Evolutionary conservation across 495 filamentous ascomycete species (phyloP).

Genomic region (Talaromyces borbonicus): DNA sequence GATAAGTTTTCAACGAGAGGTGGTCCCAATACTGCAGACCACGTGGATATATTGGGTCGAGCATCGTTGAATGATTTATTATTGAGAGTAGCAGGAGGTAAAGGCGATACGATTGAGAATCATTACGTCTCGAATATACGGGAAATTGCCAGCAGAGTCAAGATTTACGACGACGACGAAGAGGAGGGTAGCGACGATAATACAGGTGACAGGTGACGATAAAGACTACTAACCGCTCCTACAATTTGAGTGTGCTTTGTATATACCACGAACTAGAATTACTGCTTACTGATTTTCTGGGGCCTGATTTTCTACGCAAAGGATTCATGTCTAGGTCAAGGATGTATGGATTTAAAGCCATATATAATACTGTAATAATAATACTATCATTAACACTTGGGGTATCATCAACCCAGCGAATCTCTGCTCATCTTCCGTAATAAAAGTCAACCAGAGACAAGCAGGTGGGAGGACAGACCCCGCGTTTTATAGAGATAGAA

Average conservation of each 20-base stretch:
- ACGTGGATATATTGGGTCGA: conserved; percentile 90
- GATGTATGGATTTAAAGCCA: background rate
- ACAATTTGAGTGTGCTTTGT: too few relatives aligned
- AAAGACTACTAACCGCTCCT: too few relatives aligned
- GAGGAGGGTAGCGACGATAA: too few relatives aligned
- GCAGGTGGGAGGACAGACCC: too few relatives aligned
- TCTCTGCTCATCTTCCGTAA: too few relatives aligned
- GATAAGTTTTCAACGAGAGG: conserved; percentile 84
- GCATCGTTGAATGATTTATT: conserved; percentile 86
- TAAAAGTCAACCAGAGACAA: too few relatives aligned
- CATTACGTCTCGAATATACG: conserved; percentile 67
- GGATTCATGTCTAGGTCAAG: background rate
- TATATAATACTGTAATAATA: background rate
- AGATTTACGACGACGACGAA: conserved; percentile 56
- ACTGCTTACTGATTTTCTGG: too few relatives aligned
- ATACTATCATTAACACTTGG: conserved; percentile 3
- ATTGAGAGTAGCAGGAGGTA: conserved; percentile 78
- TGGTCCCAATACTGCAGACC: conserved; percentile 90
- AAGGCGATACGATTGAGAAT: conserved; percentile 69
- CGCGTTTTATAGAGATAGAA: too few relatives aligned
- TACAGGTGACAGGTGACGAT: too few relatives aligned
- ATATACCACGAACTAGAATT: too few relatives aligned
- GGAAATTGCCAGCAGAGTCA: conserved; percentile 71
- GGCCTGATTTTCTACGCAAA: too few relatives aligned
- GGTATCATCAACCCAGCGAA: too few relatives aligned